phyloP scores from a whole-genome alignment of 441 rosid genomes.

The Arabidopsis lyrata region DNA sequence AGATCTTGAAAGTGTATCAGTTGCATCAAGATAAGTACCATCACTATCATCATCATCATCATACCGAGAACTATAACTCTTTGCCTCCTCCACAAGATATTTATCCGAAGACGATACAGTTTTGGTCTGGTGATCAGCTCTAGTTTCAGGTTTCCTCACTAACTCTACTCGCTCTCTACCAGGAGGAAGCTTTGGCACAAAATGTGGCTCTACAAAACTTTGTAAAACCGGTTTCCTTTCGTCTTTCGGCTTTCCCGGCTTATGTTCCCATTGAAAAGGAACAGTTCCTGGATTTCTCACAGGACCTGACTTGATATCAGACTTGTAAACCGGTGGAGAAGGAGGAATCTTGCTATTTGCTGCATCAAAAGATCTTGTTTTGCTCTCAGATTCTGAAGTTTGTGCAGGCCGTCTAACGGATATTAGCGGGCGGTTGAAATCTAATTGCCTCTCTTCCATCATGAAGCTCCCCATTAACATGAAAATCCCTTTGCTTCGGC shows the following conservation, averaged over 20 bases:
- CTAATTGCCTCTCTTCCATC: constrained; percentile 79
- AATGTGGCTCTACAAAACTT: constrained; percentile 42
- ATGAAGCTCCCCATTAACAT: constrained; percentile 48
- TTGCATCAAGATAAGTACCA: constrained; percentile 46
- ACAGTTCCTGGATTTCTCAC: constrained; percentile 85
- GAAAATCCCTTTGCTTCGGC: constrained; percentile 43
- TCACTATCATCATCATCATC: constrained; percentile 45
- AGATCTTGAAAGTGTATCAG: constrained; percentile 69
- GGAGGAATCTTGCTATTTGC: constrained; percentile 34
- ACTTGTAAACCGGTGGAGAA: constrained; percentile 65
- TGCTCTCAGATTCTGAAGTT: constrained; percentile 49
- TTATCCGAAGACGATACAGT: background rate
- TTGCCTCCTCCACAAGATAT: constrained; percentile 25
- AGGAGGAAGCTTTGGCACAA: constrained; percentile 87
- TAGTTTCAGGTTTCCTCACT: constrained; percentile 24
- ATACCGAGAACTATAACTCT: constrained; percentile 45
- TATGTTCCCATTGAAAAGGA: constrained; percentile 88
- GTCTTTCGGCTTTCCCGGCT: constrained; percentile 84
- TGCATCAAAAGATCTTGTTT: constrained; percentile 52
- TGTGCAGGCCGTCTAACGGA: constrained; percentile 69
- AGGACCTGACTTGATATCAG: constrained; percentile 89
- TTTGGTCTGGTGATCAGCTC: constrained; percentile 12
- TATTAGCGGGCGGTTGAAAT: constrained; percentile 79
- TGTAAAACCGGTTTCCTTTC: constrained; percentile 46
- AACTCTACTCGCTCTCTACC: constrained; percentile 46